phyloP scores from a whole-genome alignment of 2,329 filamentous ascomycete species.

The Chrysosporium queenslandicum region DNA sequence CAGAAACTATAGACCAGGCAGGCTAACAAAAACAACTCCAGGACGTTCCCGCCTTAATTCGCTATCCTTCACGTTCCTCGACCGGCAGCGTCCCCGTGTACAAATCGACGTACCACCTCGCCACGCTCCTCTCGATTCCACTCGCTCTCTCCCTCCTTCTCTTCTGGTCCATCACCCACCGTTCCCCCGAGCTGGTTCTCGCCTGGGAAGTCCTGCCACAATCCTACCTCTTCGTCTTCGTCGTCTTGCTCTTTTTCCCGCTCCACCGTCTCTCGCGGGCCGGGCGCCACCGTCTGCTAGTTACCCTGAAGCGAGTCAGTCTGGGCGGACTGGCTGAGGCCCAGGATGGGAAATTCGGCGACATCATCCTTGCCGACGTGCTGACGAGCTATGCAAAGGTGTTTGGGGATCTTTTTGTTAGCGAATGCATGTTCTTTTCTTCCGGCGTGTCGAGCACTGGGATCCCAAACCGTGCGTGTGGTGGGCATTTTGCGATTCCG shows the following conservation, averaged over 20 bases:
- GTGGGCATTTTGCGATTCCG: slow-evolving; percentile 68
- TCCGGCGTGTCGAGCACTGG: slow-evolving; percentile 62
- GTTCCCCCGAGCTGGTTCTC: slow-evolving; percentile 58
- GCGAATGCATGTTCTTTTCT: slow-evolving; percentile 81
- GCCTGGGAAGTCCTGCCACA: slow-evolving; percentile 80
- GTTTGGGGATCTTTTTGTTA: slow-evolving; percentile 78
- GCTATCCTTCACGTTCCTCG: slow-evolving; percentile 67
- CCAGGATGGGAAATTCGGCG: slow-evolving; percentile 85
- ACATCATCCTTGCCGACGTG: slow-evolving; percentile 86
- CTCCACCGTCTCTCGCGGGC: slow-evolving; percentile 56
- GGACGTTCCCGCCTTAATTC: slow-evolving; percentile 76
- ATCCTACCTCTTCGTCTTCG: slow-evolving; percentile 63
- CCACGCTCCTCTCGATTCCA: slow-evolving; percentile 62
- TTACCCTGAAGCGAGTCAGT: slow-evolving; percentile 65
- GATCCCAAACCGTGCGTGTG: slow-evolving; percentile 70
- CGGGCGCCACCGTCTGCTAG: slow-evolving; percentile 65
- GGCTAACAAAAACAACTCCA: slow-evolving; percentile 28
- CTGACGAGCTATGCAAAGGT: slow-evolving; percentile 92
- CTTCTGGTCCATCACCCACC: slow-evolving; percentile 75
- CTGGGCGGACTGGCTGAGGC: slow-evolving; percentile 79
- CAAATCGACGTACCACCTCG: slow-evolving; percentile 75
- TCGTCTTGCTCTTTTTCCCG: slow-evolving; percentile 62
- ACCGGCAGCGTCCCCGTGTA: slow-evolving; percentile 64
- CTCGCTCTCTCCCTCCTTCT: slow-evolving; percentile 61
- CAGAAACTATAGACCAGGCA: no score